Conservation (phyloP, 2,329 filamentous ascomycete species). For the Diaporthe helianthi region DNA sequence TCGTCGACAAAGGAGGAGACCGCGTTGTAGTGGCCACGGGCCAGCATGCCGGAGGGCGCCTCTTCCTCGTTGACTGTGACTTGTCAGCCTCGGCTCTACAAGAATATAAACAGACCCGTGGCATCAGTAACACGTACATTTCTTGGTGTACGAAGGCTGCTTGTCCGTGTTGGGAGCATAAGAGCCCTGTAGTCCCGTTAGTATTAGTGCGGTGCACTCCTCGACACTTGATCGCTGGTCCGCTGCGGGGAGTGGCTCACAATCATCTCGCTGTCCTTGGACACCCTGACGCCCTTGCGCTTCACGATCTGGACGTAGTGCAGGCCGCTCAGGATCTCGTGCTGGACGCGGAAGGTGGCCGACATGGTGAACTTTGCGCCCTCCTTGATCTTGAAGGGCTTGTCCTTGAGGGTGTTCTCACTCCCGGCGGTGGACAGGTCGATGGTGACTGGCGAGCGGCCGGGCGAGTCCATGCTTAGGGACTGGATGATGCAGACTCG, state of each 20-base stretch:
- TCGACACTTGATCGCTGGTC: no score
- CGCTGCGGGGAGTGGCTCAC: conserved; percentile 57
- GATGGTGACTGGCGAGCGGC: conserved; percentile 85
- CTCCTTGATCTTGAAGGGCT: conserved; percentile 98
- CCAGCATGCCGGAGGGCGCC: conserved; percentile 89
- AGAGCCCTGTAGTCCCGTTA: conserved; percentile 70
- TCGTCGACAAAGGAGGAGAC: conserved; percentile 93
- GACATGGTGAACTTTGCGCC: conserved; percentile 93
- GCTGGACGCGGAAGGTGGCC: conserved; percentile 92
- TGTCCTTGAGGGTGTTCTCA: conserved; percentile 80
- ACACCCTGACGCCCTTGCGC: conserved; percentile 83
- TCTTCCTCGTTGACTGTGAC: conserved; percentile 83
- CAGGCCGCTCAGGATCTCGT: conserved; percentile 91
- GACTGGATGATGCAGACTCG: conserved; percentile 93
- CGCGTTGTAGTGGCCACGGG: conserved; percentile 88
- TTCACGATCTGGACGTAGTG: conserved; percentile 97
- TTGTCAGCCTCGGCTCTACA: neutral
- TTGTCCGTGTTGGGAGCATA: conserved; percentile 93
- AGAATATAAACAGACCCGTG: neutral
- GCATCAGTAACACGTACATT: conserved; percentile 73
- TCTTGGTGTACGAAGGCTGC: conserved; percentile 86
- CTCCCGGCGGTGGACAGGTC: conserved; percentile 79
- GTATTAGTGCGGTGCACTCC: conserved; percentile 22
- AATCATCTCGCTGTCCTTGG: conserved; percentile 98
- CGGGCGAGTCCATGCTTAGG: conserved; percentile 85